These are phyloP conservation scores for Gnetum montanum DNA, from an alignment of 75 land plant species.

Conservation along the genomic window DNA sequence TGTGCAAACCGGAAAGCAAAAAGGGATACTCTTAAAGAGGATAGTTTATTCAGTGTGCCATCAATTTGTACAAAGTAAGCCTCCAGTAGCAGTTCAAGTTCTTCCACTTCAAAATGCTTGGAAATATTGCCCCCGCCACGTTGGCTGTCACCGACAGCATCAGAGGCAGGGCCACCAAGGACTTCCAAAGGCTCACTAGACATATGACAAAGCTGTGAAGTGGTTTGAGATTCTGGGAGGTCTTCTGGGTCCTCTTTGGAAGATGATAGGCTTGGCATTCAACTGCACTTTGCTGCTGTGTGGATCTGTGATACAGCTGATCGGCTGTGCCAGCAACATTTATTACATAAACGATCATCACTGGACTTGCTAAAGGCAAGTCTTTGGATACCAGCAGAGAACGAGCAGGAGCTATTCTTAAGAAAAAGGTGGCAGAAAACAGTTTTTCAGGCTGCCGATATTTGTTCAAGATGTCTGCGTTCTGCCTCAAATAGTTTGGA, in stretches of 20 bases:
- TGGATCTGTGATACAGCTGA: constrained; percentile 95
- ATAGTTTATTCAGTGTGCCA: constrained; percentile 65
- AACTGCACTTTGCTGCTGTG: constrained; percentile 94
- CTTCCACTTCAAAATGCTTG: constrained; percentile 70
- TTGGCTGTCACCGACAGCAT: constrained; percentile 1
- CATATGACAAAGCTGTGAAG: constrained; percentile 24
- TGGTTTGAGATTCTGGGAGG: constrained; percentile 99
- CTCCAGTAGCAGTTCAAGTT: constrained; percentile 89
- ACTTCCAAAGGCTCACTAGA: background rate
- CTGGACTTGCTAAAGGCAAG: too few relatives aligned
- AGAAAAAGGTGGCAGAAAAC: too few relatives aligned
- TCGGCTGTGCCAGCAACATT: constrained; percentile 79
- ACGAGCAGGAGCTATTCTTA: too few relatives aligned
- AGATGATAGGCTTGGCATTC: constrained; percentile 69
- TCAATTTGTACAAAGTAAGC: constrained; percentile 92
- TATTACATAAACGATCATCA: constrained; percentile 30
- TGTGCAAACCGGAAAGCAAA: too few relatives aligned
- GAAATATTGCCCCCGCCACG: constrained; percentile 33
- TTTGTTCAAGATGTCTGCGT: too few relatives aligned
- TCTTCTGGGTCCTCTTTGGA: constrained; percentile 85
- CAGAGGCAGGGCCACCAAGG: too few relatives aligned
- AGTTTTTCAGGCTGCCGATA: too few relatives aligned
- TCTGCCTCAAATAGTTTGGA: too few relatives aligned
- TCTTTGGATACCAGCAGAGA: too few relatives aligned
- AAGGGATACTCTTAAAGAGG: constrained; percentile 57